Evolutionary conservation across 805 yeast species (phyloP).

Genomic region (Lipomyces orientalis): DNA sequence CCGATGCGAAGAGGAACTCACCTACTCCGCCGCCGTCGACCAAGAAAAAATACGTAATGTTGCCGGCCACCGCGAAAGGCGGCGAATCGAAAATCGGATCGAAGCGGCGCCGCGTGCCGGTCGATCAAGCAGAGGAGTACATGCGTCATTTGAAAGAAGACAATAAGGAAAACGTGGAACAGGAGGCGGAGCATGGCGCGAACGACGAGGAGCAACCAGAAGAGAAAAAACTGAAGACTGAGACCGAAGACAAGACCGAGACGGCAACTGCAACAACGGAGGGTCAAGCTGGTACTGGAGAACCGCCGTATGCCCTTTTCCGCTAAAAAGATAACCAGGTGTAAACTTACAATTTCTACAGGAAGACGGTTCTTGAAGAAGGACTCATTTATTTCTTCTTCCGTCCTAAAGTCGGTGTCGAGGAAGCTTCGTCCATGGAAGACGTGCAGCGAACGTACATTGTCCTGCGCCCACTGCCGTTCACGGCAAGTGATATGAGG

Average conservation of each 20-base stretch:
- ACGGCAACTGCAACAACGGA: background rate
- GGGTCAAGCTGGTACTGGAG: background rate
- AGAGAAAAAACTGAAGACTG: background rate
- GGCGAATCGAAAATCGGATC: constrained; percentile 6
- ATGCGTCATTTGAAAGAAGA: background rate
- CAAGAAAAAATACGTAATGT: constrained; percentile 7
- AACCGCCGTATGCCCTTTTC: background rate
- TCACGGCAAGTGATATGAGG: constrained; percentile 4
- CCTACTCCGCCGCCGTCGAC: constrained; percentile 5
- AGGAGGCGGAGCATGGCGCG: background rate
- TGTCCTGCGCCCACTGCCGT: constrained; percentile 14
- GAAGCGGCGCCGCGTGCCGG: constrained; percentile 7
- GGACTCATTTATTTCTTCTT: constrained; percentile 14
- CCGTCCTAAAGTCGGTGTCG: constrained; percentile 15
- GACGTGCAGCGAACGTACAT: constrained; percentile 16
- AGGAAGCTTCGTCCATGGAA: constrained; percentile 1
- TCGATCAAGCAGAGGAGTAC: constrained; percentile 14
- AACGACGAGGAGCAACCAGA: background rate
- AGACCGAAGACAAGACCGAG: background rate
- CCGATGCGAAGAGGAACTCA: constrained; percentile 7
- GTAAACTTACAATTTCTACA: background rate
- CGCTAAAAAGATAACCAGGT: background rate
- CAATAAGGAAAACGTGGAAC: constrained; percentile 1
- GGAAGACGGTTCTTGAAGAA: constrained; percentile 10
- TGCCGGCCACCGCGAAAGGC: background rate